Evolutionary conservation across 345 rosid genomes (phyloP).

Genomic region (Limnanthes douglasii): DNA sequence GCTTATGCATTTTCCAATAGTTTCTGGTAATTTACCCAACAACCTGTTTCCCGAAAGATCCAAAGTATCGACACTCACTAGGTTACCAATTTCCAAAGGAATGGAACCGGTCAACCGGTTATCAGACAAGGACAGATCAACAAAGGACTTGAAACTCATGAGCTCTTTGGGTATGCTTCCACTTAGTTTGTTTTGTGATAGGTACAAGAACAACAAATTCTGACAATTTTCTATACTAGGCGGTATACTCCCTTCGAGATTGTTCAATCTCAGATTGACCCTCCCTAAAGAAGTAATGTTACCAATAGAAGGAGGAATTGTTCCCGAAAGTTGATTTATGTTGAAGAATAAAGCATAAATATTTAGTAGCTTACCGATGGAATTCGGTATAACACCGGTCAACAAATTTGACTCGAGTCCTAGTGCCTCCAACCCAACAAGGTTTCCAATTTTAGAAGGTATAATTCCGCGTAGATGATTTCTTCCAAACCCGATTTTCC

Average conservation of each 20-base stretch:
- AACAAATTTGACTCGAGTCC: neutral
- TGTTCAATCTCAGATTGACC: neutral
- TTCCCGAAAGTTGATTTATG: neutral
- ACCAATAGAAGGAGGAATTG: slow-evolving; percentile 7
- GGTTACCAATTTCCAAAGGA: slow-evolving; percentile 4
- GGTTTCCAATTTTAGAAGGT: neutral
- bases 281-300: neutral
- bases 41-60: slow-evolving; percentile 6
- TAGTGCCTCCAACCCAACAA: no score
- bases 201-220: neutral
- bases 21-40: slow-evolving; percentile 12
- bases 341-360: fast-evolving
- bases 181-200: slow-evolving; percentile 1
- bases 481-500: neutral
- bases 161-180: slow-evolving; percentile 3
- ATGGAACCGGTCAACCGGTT: slow-evolving; percentile 15
- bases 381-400: neutral
- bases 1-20: slow-evolving; percentile 8
- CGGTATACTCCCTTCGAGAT: slow-evolving; percentile 6
- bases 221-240: neutral
- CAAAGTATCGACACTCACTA: slow-evolving; percentile 8
- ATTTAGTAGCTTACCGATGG: slow-evolving; percentile 2
- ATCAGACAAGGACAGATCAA: neutral
- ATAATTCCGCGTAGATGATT: neutral
- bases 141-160: neutral